phyloP scores from a whole-genome alignment of 2,329 filamentous ascomycete species.

The Lachnellula suecica region DNA sequence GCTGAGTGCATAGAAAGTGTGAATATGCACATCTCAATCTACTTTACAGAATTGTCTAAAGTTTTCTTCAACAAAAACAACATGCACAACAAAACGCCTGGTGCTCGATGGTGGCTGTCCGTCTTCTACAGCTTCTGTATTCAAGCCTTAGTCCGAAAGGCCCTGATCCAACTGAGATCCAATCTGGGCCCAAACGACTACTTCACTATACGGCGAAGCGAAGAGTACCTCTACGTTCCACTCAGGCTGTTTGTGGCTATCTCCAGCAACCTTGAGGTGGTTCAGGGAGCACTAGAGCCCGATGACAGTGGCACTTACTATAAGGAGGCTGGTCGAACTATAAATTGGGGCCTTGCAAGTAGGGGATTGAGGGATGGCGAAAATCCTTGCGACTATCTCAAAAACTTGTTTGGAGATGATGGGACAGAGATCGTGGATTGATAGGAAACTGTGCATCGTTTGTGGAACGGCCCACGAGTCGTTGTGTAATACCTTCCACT shows the following conservation, averaged over 20 bases:
- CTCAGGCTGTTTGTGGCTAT: neutral
- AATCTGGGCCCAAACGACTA: neutral
- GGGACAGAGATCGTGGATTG: no score
- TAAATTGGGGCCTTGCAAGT: neutral
- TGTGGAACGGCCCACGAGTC: no score
- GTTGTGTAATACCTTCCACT: no score
- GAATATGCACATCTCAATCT: neutral
- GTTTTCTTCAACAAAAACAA: constrained; percentile 16
- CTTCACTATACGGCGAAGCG: neutral
- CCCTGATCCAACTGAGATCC: neutral
- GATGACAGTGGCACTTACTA: neutral
- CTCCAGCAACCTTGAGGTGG: no score
- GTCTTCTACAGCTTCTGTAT: constrained; percentile 17
- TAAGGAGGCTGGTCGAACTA: neutral
- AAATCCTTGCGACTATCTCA: neutral
- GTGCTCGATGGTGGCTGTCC: constrained; percentile 7
- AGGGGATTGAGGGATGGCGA: neutral
- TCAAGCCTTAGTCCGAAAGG: constrained; percentile 9
- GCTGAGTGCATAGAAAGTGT: constrained; percentile 8
- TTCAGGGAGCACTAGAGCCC: neutral
- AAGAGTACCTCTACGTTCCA: neutral
- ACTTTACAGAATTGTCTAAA: constrained; percentile 6
- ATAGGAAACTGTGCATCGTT: no score
- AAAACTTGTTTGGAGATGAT: neutral
- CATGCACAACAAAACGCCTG: constrained; percentile 4